Evolutionary conservation across 2,329 filamentous ascomycete species (phyloP), one percentile per base, ranked within the genome.

Genomic region (Fusarium graminum): DNA sequence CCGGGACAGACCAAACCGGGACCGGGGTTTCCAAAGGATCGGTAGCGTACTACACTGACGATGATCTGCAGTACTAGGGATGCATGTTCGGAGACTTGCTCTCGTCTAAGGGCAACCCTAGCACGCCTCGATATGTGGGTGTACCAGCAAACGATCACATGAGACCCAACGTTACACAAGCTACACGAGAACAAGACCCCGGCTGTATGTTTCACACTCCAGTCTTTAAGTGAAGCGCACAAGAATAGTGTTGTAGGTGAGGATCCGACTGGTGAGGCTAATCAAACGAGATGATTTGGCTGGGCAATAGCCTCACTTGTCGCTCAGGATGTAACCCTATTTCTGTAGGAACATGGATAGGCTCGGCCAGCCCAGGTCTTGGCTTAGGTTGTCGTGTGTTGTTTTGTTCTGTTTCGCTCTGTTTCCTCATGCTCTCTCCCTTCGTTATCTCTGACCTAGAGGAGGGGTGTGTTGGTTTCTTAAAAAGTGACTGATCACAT

Each of bases 401-500:
- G n/a, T 14, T 60, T 52, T 34, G 16, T 47, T 49, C 64, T 45
- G 58, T 51, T 52, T 52, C 34, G 22, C 22, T 22, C 22, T 22
- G 22, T 22, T 22, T 22, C 43, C 52, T 50, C 49, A 40, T 54
- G 25, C 36, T 36, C 39, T 52, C 53, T 67, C 59, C 59, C 59
- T 53, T 52, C 16, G 17, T 63, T 57, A 28, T 41, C 39, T 41
- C 39, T n/a, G 16, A 13, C 43, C 11, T n/a, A n/a, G 26, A 41
- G 55, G 44, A 39, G 60, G 63, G 63, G 64, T 45, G 65, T 41
- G 45, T 54, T 61, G 45, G 13, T 59, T 59, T 49, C 32, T 49
- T 40, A 34, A 11, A 40, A 67, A 65, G 40, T 61, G 69, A 72
- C 56, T 41, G 63, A 39, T 72, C 69, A 72, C 40, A 61, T 72